Evolutionary conservation across 1,139 yeast genomes (phyloP).

Genomic region (Sugiyamaella paludigena): DNA sequence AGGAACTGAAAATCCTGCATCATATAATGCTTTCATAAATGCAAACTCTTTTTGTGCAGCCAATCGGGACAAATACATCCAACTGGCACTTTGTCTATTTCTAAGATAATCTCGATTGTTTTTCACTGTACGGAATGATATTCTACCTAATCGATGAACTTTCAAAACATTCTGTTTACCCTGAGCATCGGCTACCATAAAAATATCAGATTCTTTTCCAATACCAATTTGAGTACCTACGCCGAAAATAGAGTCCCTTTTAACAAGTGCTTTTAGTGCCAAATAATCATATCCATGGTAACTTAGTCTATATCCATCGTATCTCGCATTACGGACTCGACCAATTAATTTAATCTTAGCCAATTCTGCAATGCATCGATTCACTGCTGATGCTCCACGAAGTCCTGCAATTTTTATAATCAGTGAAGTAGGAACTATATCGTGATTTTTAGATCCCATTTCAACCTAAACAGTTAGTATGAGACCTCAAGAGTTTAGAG

Average conservation of each 20-base stretch:
- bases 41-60: constrained; percentile 93
- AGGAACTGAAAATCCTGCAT: constrained; percentile 83
- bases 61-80: constrained; percentile 89
- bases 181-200: constrained; percentile 69
- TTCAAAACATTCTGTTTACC: constrained; percentile 74
- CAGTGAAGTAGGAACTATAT: constrained; percentile 85
- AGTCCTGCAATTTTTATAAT: constrained; percentile 79
- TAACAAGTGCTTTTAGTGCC: constrained; percentile 76
- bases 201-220: constrained; percentile 96
- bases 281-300: constrained; percentile 89
- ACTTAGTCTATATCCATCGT: constrained; percentile 89
- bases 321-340: constrained; percentile 68
- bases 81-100: constrained; percentile 63
- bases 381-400: constrained; percentile 72
- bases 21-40: constrained; percentile 72
- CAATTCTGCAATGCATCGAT: constrained; percentile 74
- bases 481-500: no score
- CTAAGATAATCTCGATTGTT: constrained; percentile 88
- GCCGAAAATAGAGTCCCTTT: constrained; percentile 68
- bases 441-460: constrained; percentile 88
- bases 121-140: constrained; percentile 88
- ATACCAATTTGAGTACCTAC: constrained; percentile 91
- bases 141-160: constrained; percentile 89
- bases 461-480: constrained; percentile 43
- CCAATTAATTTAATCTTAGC: constrained; percentile 82